phyloP scores from a whole-genome alignment of 2,329 filamentous ascomycete genomes.

The Mycosphaerelloides madeirae region DNA sequence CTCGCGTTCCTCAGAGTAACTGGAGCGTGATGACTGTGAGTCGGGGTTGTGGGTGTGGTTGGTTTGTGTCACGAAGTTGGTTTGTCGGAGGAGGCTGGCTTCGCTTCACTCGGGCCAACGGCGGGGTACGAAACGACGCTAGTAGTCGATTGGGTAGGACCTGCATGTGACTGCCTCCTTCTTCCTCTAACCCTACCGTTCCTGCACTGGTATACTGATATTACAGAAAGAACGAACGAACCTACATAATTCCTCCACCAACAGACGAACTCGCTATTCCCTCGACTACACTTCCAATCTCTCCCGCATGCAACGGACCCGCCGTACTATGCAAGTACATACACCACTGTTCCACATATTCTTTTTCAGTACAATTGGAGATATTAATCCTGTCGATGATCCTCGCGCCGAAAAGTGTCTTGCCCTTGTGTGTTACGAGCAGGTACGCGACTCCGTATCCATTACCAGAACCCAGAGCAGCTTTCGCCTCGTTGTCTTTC shows the following conservation, averaged over 20 bases:
- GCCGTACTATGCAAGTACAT: conserved; percentile 1
- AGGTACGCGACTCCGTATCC: not conserved
- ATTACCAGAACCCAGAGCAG: not conserved
- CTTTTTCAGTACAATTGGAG: not conserved
- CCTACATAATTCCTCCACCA: too few relatives aligned
- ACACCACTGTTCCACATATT: not conserved
- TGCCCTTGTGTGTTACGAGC: not conserved
- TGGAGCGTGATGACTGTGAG: not conserved
- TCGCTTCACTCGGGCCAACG: not conserved
- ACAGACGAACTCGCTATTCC: too few relatives aligned
- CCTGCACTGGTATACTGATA: too few relatives aligned
- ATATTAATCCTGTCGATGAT: conserved; percentile 2
- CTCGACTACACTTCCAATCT: too few relatives aligned
- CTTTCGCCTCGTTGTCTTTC: not conserved
- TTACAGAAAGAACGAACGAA: too few relatives aligned
- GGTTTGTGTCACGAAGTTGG: not conserved
- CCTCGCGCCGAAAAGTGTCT: not conserved
- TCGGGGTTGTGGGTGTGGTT: not conserved
- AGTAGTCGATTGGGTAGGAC: not conserved
- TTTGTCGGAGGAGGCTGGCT: not conserved
- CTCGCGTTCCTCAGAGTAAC: too few relatives aligned
- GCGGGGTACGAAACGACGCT: not conserved
- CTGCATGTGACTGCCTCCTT: too few relatives aligned
- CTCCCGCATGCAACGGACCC: not conserved
- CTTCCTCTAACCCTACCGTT: too few relatives aligned